Percentiles rank a stretch among this genome's conserved stretches.
Conservation (phyloP, 495 filamentous ascomycete species). For the Bryoglossum gracile region DNA sequence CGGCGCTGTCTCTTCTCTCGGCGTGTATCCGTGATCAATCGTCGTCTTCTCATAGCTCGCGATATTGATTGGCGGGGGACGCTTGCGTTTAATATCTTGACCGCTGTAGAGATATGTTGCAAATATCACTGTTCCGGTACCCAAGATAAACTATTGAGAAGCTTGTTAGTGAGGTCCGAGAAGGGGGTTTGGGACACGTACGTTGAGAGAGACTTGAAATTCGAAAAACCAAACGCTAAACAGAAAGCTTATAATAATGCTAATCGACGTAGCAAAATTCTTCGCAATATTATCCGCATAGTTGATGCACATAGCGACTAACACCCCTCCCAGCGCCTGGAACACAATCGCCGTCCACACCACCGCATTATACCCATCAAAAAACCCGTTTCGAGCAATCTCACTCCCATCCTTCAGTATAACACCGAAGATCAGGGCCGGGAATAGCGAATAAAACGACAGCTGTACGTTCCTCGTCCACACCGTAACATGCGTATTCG, state of each 20-base stretch:
- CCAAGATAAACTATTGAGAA: constrained; percentile 63
- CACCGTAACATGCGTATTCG: constrained; percentile 57
- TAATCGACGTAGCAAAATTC: constrained; percentile 87
- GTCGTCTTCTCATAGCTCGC: constrained; percentile 68
- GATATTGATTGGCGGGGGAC: constrained; percentile 70
- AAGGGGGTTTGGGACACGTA: constrained; percentile 40
- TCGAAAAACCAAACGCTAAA: constrained; percentile 82
- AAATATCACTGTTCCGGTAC: constrained; percentile 65
- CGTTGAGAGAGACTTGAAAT: constrained; percentile 59
- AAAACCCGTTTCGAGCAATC: constrained; percentile 79
- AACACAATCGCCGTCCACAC: constrained; percentile 81
- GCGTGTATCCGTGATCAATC: constrained; percentile 26
- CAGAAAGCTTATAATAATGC: constrained; percentile 75
- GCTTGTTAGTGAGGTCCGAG: background rate
- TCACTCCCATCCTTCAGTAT: constrained; percentile 77
- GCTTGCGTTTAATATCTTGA: constrained; percentile 42
- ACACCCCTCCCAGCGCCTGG: constrained; percentile 76
- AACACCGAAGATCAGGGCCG: constrained; percentile 78
- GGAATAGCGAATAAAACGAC: constrained; percentile 84
- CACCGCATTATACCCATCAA: constrained; percentile 84
- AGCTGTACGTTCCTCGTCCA: constrained; percentile 95
- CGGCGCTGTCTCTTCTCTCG: constrained; percentile 13
- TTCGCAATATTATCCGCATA: constrained; percentile 85
- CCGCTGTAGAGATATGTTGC: constrained; percentile 81
- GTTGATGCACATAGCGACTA: constrained; percentile 77